Evolutionary conservation across 352 stramenopile genomes (phyloP).

Genomic region (Phytophthora brassicae): DNA sequence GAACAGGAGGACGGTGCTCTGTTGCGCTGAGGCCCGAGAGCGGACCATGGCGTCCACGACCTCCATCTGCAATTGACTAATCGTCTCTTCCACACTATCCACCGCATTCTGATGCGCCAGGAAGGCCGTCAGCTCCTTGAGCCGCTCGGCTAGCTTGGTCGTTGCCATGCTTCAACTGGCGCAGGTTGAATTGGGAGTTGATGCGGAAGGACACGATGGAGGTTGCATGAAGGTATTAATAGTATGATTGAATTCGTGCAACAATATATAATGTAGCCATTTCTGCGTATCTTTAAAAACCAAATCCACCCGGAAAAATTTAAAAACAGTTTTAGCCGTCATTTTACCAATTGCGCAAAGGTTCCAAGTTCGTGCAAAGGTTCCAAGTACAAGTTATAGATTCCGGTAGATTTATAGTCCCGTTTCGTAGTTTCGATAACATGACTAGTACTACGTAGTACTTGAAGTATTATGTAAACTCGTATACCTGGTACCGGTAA

Average conservation of each 20-base stretch:
- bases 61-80: constrained; percentile 56
- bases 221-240: background rate
- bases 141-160: constrained; percentile 48
- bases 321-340: too few species aligned
- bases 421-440: too few species aligned
- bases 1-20: constrained; percentile 68
- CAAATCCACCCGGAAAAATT: too few species aligned
- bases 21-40: constrained; percentile 58
- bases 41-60: constrained; percentile 50
- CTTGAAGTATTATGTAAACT: too few species aligned
- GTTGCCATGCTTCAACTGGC: constrained; percentile 39
- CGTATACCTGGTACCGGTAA: too few species aligned
- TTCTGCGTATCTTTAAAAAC: too few species aligned
- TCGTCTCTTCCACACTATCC: constrained; percentile 65
- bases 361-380: too few species aligned
- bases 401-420: too few species aligned
- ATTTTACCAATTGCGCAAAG: too few species aligned
- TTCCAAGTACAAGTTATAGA: too few species aligned
- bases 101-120: constrained; percentile 58
- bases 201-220: background rate
- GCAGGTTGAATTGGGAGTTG: background rate
- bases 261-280: background rate
- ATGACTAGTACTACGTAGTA: too few species aligned
- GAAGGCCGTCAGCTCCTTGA: constrained; percentile 66
- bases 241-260: background rate